These are phyloP conservation scores for Arthrobotrys megalospora DNA, from an alignment of 2,329 filamentous ascomycete genomes.

Conservation along the genomic window DNA sequence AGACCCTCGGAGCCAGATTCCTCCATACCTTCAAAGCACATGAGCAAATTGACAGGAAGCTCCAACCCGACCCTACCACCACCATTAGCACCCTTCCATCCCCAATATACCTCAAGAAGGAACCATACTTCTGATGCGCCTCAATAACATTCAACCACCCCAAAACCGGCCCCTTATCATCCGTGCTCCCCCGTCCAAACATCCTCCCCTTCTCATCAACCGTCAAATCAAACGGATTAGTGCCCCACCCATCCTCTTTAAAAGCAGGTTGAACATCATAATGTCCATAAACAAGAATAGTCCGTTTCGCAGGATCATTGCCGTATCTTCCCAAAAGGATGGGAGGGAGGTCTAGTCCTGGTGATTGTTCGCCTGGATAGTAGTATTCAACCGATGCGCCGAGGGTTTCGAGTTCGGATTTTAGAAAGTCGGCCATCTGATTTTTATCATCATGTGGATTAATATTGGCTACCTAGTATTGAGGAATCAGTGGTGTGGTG, in stretches of 20 bases:
- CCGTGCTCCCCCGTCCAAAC: slow-evolving; percentile 94
- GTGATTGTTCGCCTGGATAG: slow-evolving; percentile 90
- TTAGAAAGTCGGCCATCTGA: slow-evolving; percentile 92
- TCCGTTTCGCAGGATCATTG: slow-evolving; percentile 90
- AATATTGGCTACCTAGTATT: slow-evolving; percentile 6
- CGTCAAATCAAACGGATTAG: slow-evolving; percentile 90
- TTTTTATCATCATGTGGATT: slow-evolving; percentile 39
- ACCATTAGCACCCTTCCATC: slow-evolving; percentile 14
- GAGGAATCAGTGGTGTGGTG: neutral
- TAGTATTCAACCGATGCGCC: slow-evolving; percentile 91
- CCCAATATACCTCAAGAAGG: neutral
- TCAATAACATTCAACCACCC: slow-evolving; percentile 99
- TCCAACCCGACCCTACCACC: slow-evolving; percentile 79
- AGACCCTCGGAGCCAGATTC: slow-evolving; percentile 97
- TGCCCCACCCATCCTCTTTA: slow-evolving; percentile 94
- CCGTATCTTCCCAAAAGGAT: slow-evolving; percentile 94
- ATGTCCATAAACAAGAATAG: slow-evolving; percentile 96
- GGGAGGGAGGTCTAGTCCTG: slow-evolving; percentile 90
- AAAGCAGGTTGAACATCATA: slow-evolving; percentile 98
- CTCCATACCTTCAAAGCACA: slow-evolving; percentile 99
- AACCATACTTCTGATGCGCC: slow-evolving; percentile 82
- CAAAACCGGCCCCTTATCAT: slow-evolving; percentile 97
- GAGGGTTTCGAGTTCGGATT: slow-evolving; percentile 82
- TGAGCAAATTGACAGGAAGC: slow-evolving; percentile 96
- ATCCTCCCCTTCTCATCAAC: slow-evolving; percentile 93